A percentile compares a stretch with the other conserved stretches of the same genome.
Conservation (phyloP, 192 early-diverging fungal genomes). For the Ambispora gerdemannii region DNA sequence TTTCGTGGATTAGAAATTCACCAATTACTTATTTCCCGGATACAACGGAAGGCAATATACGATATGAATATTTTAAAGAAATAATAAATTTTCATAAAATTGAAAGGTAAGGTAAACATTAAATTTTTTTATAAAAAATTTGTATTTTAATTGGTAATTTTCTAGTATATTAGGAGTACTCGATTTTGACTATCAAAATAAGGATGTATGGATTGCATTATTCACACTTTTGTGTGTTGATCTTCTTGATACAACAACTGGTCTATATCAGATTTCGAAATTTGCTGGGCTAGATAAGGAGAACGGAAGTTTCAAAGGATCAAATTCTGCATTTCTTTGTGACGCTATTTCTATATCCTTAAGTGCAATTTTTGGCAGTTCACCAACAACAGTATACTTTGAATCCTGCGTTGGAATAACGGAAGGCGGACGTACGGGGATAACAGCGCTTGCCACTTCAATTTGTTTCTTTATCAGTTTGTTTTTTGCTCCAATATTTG, state of each 20-base stretch:
- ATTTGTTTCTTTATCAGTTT: constrained; percentile 72
- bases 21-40: constrained; percentile 75
- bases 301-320: constrained; percentile 76
- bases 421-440: constrained; percentile 80
- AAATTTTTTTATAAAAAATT: too few relatives aligned
- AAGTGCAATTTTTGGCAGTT: constrained; percentile 68
- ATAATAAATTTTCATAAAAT: constrained; percentile 66
- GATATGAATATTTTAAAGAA: constrained; percentile 70
- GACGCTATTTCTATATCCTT: constrained; percentile 68
- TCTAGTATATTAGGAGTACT: constrained; percentile 57
- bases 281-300: constrained; percentile 73
- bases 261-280: constrained; percentile 79
- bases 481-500: constrained; percentile 84
- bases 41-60: constrained; percentile 54
- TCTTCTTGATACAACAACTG: constrained; percentile 82
- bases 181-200: constrained; percentile 58
- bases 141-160: too few relatives aligned
- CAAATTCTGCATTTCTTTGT: constrained; percentile 68
- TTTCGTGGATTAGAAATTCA: constrained; percentile 71
- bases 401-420: constrained; percentile 83
- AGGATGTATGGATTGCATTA: constrained; percentile 75
- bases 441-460: constrained; percentile 65
- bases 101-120: too few relatives aligned
- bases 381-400: constrained; percentile 75
- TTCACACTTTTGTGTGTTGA: constrained; percentile 85